Percentiles rank a stretch among this genome's conserved stretches.
Evolutionary conservation across 495 filamentous ascomycete genomes (phyloP).

Genomic region (Pseudomonodictys pantanalensis): DNA sequence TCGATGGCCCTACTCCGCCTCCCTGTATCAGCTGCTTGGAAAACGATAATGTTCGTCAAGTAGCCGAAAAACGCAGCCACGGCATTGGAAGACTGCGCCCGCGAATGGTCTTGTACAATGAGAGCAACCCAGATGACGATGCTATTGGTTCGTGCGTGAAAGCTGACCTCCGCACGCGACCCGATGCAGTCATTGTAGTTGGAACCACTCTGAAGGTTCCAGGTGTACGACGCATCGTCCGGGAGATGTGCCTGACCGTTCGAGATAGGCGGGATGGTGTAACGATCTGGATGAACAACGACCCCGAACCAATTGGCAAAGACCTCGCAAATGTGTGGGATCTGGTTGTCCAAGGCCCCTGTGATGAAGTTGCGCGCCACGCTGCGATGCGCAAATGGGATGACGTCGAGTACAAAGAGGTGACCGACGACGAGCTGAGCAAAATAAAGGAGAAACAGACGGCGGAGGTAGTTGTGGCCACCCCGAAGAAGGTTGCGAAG

Average conservation of each 20-base stretch:
- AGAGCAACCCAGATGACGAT: slow-evolving; percentile 92
- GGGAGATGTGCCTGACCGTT: slow-evolving; percentile 82
- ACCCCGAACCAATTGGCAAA: slow-evolving; percentile 71
- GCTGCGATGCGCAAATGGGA: slow-evolving; percentile 75
- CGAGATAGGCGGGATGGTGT: slow-evolving; percentile 80
- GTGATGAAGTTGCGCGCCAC: slow-evolving; percentile 78
- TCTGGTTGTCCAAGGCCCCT: slow-evolving; percentile 79
- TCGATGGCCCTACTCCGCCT: slow-evolving; percentile 82
- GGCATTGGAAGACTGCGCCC: slow-evolving; percentile 88
- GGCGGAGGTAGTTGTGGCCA: slow-evolving; percentile 12
- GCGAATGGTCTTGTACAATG: slow-evolving; percentile 95
- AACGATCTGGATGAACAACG: slow-evolving; percentile 91
- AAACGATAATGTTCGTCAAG: slow-evolving; percentile 71
- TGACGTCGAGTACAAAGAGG: slow-evolving; percentile 53
- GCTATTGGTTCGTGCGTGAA: slow-evolving; percentile 88
- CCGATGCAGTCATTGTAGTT: slow-evolving; percentile 90
- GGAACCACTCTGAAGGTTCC: slow-evolving; percentile 95
- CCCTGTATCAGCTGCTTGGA: slow-evolving; percentile 71
- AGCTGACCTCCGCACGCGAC: slow-evolving; percentile 76
- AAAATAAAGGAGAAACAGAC: slow-evolving; percentile 21
- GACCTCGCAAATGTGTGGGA: slow-evolving; percentile 93
- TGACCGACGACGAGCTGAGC: slow-evolving; percentile 39
- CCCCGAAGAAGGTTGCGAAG: slow-evolving; percentile 20
- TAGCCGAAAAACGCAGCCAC: slow-evolving; percentile 85
- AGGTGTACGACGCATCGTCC: slow-evolving; percentile 76